Evolutionary conservation across 1,139 yeast genomes (phyloP).

Genomic region (Wickerhamomyces sp.): DNA sequence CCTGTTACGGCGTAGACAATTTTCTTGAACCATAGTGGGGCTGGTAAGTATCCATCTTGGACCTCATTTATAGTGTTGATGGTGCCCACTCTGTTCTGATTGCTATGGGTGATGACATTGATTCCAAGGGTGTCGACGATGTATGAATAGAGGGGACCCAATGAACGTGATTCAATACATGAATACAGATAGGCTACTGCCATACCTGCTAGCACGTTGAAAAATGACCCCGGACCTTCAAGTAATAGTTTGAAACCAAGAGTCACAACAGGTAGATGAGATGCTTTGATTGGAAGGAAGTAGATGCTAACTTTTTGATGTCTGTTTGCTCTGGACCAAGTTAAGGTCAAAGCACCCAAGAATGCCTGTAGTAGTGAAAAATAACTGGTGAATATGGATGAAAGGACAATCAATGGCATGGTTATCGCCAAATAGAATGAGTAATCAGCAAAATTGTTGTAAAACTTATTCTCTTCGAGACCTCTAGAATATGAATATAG

Average conservation of each 20-base stretch:
- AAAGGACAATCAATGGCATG: conserved; percentile 39
- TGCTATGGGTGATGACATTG: conserved; percentile 21
- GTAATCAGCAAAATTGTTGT: conserved; percentile 49
- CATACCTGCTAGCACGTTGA: conserved; percentile 44
- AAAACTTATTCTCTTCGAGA: conserved; percentile 51
- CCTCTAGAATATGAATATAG: conserved; percentile 54
- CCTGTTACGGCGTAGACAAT: conserved; percentile 9
- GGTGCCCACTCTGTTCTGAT: conserved; percentile 30
- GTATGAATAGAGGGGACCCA: conserved; percentile 39
- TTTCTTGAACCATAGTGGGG: conserved; percentile 28
- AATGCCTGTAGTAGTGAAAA: conserved; percentile 9
- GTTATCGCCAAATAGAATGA: conserved; percentile 47
- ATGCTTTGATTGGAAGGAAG: conserved; percentile 53
- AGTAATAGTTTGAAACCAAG: conserved; percentile 42
- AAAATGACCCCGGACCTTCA: conserved; percentile 35
- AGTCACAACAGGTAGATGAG: conserved; percentile 52
- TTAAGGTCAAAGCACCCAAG: conserved; percentile 48
- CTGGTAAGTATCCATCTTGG: conserved; percentile 30
- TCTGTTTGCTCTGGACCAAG: conserved; percentile 54
- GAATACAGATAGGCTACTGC: conserved; percentile 53
- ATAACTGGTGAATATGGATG: conserved; percentile 27
- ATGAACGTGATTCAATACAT: conserved; percentile 51
- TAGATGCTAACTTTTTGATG: conserved; percentile 46
- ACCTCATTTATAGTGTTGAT: conserved; percentile 24
- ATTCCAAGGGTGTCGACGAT: conserved; percentile 20